These are phyloP conservation scores for Abrus pulchellus DNA, from an alignment of 306 rosid genomes.

Conservation along the genomic window DNA sequence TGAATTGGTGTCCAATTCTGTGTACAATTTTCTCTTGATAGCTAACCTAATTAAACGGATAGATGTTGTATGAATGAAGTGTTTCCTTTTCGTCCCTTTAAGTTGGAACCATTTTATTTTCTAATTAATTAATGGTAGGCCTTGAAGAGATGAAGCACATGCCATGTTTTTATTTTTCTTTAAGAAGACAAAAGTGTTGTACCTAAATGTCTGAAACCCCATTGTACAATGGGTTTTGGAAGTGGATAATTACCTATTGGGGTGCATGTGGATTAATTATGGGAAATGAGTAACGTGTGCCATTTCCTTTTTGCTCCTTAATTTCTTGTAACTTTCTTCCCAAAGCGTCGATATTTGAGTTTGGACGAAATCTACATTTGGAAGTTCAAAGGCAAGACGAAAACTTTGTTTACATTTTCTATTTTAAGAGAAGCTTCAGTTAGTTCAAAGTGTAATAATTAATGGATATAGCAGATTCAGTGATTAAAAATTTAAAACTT, in stretches of 20 bases:
- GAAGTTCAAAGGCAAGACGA: constrained; percentile 21
- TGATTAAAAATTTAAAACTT: neutral
- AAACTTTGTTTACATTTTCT: constrained; percentile 12
- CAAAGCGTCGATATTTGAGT: constrained; percentile 31
- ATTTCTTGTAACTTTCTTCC: neutral
- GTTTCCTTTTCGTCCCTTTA: neutral
- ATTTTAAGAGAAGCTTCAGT: neutral
- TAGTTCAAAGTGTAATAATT: constrained; percentile 9
- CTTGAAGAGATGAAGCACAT: constrained; percentile 39
- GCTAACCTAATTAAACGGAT: constrained; percentile 21
- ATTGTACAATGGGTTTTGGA: constrained; percentile 1
- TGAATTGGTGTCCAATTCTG: neutral
- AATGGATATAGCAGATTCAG: neutral
- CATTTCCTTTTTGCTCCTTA: neutral
- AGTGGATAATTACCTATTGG: constrained; percentile 15
- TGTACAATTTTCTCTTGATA: constrained; percentile 37
- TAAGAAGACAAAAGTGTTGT: constrained; percentile 32
- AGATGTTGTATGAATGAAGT: neutral
- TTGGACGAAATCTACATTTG: constrained; percentile 38
- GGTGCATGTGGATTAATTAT: neutral
- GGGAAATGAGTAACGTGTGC: constrained; percentile 8
- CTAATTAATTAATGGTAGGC: constrained; percentile 5
- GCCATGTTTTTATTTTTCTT: constrained; percentile 48
- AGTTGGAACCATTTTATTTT: constrained; percentile 41
- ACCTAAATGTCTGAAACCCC: neutral